These are phyloP conservation scores for Saccharomyces pastorianus DNA, from an alignment of 1,139 yeast species.

Conservation along the genomic window DNA sequence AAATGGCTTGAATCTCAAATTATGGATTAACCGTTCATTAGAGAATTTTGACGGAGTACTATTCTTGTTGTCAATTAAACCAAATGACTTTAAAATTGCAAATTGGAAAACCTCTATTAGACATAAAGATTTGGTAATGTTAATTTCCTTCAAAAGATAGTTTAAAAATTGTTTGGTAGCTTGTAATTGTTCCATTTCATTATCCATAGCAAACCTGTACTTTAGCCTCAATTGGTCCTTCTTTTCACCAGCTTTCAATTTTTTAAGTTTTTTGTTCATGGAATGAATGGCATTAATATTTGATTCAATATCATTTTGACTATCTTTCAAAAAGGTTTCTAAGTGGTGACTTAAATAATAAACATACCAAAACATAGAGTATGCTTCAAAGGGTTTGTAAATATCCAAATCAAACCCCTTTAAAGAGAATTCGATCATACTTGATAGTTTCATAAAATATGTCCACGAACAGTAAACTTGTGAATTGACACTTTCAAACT, in stretches of 20 bases:
- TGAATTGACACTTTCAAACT: conserved; percentile 47
- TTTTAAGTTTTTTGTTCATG: conserved; percentile 42
- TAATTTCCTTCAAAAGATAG: conserved; percentile 34
- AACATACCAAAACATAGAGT: conserved; percentile 61
- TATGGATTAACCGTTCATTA: conserved; percentile 45
- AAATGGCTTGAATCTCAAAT: conserved; percentile 73
- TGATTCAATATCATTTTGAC: conserved; percentile 40
- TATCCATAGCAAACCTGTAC: conserved; percentile 21
- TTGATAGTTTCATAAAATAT: conserved; percentile 52
- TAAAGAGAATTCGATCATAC: conserved; percentile 65
- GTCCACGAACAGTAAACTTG: conserved; percentile 44
- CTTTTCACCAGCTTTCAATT: conserved; percentile 34
- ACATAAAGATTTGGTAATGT: conserved; percentile 34
- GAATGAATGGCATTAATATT: conserved; percentile 33
- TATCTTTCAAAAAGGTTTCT: conserved; percentile 43
- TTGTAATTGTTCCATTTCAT: conserved; percentile 25
- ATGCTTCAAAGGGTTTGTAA: conserved; percentile 64
- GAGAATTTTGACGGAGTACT: conserved; percentile 37
- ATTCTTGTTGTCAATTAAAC: conserved; percentile 31
- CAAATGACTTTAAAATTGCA: conserved; percentile 35
- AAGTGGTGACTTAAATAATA: conserved; percentile 45
- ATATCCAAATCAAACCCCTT: conserved; percentile 73
- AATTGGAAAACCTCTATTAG: conserved; percentile 36
- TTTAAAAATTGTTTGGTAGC: conserved; percentile 16
- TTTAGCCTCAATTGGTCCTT: conserved; percentile 27